A percentile compares a stretch with the other conserved stretches of the same genome.
Evolutionary conservation across 2,329 filamentous ascomycete species (phyloP).

Genomic region (Fusarium beomiforme): DNA sequence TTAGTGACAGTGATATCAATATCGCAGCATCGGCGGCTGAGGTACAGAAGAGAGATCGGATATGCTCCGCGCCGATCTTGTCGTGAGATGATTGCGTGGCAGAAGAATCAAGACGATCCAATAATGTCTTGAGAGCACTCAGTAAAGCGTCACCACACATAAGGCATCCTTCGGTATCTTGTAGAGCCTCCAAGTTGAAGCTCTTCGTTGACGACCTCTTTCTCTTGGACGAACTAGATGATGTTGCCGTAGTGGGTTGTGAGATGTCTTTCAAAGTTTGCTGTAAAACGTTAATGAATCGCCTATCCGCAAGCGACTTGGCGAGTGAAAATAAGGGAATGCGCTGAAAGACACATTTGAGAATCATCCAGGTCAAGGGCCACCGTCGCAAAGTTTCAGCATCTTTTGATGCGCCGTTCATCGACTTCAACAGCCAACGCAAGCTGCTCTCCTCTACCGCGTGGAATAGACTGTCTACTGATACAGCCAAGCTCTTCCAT

Average conservation of each 20-base stretch:
- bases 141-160: conserved; percentile 61
- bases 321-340: conserved; percentile 76
- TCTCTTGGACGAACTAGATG: conserved; percentile 52
- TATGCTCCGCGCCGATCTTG: conserved; percentile 66
- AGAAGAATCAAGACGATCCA: conserved; percentile 56
- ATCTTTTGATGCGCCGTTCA: conserved; percentile 58
- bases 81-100: conserved; percentile 52
- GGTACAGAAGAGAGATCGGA: conserved; percentile 65
- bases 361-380: conserved; percentile 68
- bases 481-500: conserved; percentile 59
- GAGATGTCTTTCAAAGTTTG: conserved; percentile 70
- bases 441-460: conserved; percentile 67
- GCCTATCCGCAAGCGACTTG: conserved; percentile 74
- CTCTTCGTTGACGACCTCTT: conserved; percentile 54
- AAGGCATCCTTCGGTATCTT: conserved; percentile 53
- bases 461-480: conserved; percentile 56
- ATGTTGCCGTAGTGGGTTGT: conserved; percentile 41
- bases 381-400: conserved; percentile 65
- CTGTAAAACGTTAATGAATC: conserved; percentile 73
- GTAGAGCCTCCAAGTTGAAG: conserved; percentile 55
- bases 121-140: conserved; percentile 55
- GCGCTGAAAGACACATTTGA: conserved; percentile 69
- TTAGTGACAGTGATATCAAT: conserved; percentile 57
- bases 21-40: conserved; percentile 58
- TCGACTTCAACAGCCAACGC: conserved; percentile 71